Evolutionary conservation across 495 filamentous ascomycete species (phyloP).

Genomic region (Entonaema liquescens): DNA sequence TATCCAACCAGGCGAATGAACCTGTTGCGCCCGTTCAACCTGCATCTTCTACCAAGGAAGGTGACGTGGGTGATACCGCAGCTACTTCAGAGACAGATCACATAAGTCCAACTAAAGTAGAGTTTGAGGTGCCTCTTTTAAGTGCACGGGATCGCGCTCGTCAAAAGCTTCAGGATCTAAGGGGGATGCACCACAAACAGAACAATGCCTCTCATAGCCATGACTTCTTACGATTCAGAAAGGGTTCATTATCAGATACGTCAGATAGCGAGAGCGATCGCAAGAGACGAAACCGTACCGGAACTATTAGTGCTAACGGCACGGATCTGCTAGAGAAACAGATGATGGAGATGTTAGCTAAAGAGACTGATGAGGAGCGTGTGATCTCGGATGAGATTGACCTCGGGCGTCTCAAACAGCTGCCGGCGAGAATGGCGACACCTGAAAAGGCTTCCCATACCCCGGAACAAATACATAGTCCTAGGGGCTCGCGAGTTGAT

Average conservation of each 20-base stretch:
- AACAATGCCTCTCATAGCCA: conserved; percentile 50
- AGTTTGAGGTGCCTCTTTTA: conserved; percentile 40
- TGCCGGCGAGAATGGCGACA: conserved; percentile 40
- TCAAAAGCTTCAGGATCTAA: conserved; percentile 55
- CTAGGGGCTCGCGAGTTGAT: conserved; percentile 48
- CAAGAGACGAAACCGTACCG: conserved; percentile 47
- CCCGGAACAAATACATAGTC: conserved; percentile 35
- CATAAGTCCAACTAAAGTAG: conserved; percentile 40
- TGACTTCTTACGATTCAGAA: conserved; percentile 51
- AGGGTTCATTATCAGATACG: conserved; percentile 55
- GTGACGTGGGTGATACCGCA: conserved; percentile 24
- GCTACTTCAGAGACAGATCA: conserved; percentile 39
- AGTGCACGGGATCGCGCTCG: conserved; percentile 56
- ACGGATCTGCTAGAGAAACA: conserved; percentile 71
- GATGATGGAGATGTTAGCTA: conserved; percentile 70
- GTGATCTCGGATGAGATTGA: conserved; percentile 43
- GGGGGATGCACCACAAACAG: conserved; percentile 57
- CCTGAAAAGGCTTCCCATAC: conserved; percentile 46
- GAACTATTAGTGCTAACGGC: conserved; percentile 51
- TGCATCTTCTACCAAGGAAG: conserved; percentile 15
- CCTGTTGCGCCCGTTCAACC: conserved; percentile 11
- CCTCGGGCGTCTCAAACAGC: conserved; percentile 43
- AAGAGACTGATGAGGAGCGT: conserved; percentile 55
- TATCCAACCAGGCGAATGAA: conserved; percentile 26
- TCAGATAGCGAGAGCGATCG: conserved; percentile 58